phyloP scores from a whole-genome alignment of 306 rosid genomes.

The Pyrus pyrifolia region DNA sequence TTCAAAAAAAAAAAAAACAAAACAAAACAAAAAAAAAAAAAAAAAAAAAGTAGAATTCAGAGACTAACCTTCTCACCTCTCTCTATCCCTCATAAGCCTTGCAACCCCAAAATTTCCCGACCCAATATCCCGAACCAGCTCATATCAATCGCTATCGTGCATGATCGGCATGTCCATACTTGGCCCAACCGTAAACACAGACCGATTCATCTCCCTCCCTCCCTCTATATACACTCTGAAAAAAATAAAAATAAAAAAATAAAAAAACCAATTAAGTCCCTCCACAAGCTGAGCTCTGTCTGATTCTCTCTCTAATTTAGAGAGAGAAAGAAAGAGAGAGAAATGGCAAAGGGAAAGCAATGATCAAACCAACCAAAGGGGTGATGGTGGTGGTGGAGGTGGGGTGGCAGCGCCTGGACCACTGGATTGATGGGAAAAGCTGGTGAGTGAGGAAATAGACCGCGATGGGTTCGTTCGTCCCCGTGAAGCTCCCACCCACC shows the following conservation, averaged over 20 bases:
- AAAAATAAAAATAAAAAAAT: too few relatives aligned
- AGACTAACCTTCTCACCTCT: conserved; percentile 93
- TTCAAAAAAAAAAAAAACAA: too few relatives aligned
- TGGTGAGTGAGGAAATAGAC: conserved; percentile 49
- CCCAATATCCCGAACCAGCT: conserved; percentile 81
- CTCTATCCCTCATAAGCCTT: conserved; percentile 91
- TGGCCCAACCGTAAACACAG: conserved; percentile 51
- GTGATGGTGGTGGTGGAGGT: conserved; percentile 8
- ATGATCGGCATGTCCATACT: conserved; percentile 88
- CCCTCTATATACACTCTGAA: conserved; percentile 6
- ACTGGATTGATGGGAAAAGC: conserved; percentile 17
- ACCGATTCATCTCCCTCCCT: conserved; percentile 39
- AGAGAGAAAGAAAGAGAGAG: not conserved
- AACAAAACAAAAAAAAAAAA: too few relatives aligned
- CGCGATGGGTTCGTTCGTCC: conserved; percentile 34
- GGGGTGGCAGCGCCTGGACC: conserved; percentile 42
- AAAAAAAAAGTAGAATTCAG: not conserved
- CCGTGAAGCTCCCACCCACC: conserved; percentile 73
- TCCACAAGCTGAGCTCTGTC: not conserved
- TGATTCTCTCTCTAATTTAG: not conserved
- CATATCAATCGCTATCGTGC: conserved; percentile 94
- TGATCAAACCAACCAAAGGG: conserved; percentile 4
- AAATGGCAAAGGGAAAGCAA: not conserved
- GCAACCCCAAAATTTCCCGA: conserved; percentile 94
- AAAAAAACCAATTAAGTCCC: conserved; percentile 15